Evolutionary conservation across 495 filamentous ascomycete species (phyloP), one percentile per base, ranked within the genome.

Genomic region (Xylaria curta): DNA sequence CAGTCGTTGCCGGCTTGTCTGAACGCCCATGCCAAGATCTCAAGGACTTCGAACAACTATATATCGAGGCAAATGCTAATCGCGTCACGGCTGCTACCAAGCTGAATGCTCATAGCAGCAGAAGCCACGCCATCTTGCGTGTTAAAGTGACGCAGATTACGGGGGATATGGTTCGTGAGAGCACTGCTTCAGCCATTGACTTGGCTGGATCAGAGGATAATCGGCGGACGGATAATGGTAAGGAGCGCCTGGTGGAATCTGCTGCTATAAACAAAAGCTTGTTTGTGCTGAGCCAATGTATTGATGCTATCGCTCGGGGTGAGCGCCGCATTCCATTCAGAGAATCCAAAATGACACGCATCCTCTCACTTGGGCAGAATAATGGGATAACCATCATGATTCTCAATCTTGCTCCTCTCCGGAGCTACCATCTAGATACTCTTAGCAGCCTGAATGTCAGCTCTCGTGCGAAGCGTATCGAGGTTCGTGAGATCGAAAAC

Each of bases 231-330:
- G 94, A 97, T 44, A 99, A 99, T 81, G 93, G 91, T 72, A 97
- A 96, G 81, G 94, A 97, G 77, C 86, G 96, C 17, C 87, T 99
- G 84, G 87, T 97, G 2, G 96, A 99, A 80, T 97, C 94, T n/a
- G 94, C 95, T 2, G 97, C 94, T 78, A 99, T 99, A 85, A 99
- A 99, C 86, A 99, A 98, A 83, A 95, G 91, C 72, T 85, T 99
- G 13, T 99, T 99, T 75, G 94, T 97, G 40, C 84, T 99, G 38
- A 94, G 94, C 28, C 94, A 98, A 78, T 99, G 96, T 76, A 94
- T 98, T 56, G 96, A 99, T 81, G 96, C 96, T 17, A 99, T 99
- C 73, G 86, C 84, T 10, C 81, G 85, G 49, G 87, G 87, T 24
- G 87, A 88, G 75, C 87, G 88, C 64, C 89, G 96, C 28, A 95